Evolutionary conservation across 2,329 filamentous ascomycete genomes (phyloP).

Genomic region (Blastomyces gilchristii): DNA sequence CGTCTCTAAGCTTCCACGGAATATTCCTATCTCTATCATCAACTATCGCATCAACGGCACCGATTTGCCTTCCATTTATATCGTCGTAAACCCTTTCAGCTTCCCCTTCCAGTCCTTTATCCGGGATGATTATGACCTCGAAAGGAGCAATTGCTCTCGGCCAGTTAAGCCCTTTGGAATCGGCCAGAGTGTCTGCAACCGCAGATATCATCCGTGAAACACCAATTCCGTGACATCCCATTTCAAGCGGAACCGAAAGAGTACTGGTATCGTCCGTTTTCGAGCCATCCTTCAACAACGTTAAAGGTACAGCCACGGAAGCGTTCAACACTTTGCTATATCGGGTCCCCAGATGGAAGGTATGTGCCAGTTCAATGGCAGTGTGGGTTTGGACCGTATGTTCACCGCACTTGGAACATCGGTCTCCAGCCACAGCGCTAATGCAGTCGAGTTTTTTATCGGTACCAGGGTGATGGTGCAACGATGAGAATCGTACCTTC

Average conservation of each 20-base stretch:
- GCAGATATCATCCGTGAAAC: constrained; percentile 84
- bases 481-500: constrained; percentile 25
- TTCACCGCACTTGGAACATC: constrained; percentile 58
- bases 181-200: constrained; percentile 64
- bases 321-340: constrained; percentile 70
- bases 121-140: constrained; percentile 58
- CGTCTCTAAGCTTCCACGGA: constrained; percentile 81
- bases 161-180: constrained; percentile 73
- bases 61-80: constrained; percentile 31
- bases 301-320: constrained; percentile 35
- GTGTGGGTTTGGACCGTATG: constrained; percentile 56
- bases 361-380: constrained; percentile 86
- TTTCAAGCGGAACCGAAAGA: constrained; percentile 55
- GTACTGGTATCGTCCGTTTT: background rate
- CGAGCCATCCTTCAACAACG: constrained; percentile 16
- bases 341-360: constrained; percentile 82
- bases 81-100: constrained; percentile 54
- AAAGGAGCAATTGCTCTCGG: constrained; percentile 78
- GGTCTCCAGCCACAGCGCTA: constrained; percentile 55
- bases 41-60: constrained; percentile 53
- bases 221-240: constrained; percentile 96
- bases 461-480: constrained; percentile 31
- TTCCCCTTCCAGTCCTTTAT: constrained; percentile 38
- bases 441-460: constrained; percentile 51
- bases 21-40: constrained; percentile 63